phyloP scores from a whole-genome alignment of 768 basidiomycete species.

The Macrolepiota fuliginosa region DNA sequence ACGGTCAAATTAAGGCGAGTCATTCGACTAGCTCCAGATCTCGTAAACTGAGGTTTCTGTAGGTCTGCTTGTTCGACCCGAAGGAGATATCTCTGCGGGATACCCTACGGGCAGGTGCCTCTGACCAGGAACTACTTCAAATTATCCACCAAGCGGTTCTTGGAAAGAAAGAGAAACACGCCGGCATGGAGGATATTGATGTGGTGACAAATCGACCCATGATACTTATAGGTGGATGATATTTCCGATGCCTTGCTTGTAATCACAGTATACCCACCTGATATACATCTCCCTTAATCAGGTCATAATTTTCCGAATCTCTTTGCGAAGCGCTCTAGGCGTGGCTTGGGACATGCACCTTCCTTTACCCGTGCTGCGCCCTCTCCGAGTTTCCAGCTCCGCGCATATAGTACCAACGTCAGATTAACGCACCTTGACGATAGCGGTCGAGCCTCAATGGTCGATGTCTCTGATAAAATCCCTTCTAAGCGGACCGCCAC shows the following conservation, averaged over 20 bases:
- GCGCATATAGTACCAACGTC: conserved; percentile 24
- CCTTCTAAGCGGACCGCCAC: conserved; percentile 67
- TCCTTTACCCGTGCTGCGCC: not conserved
- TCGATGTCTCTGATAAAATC: conserved; percentile 69
- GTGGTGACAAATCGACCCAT: conserved; percentile 79
- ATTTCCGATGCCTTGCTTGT: conserved; percentile 25
- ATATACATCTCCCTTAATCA: conserved; percentile 3
- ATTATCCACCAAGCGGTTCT: conserved; percentile 64
- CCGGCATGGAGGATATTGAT: conserved; percentile 80
- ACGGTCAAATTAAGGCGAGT: conserved; percentile 82
- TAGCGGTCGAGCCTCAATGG: conserved; percentile 75
- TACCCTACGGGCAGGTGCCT: conserved; percentile 60
- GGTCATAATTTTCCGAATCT: not conserved
- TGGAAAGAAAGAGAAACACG: conserved; percentile 79
- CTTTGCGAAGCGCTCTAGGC: not conserved
- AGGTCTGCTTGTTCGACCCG: conserved; percentile 89
- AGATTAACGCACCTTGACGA: conserved; percentile 71
- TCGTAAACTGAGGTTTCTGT: conserved; percentile 5
- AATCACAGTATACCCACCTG: conserved; percentile 21
- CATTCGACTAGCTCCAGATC: not conserved
- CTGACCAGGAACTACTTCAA: conserved; percentile 58
- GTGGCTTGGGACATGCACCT: not conserved
- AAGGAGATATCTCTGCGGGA: conserved; percentile 83
- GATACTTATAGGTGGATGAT: conserved; percentile 93
- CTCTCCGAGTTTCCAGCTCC: not conserved